A percentile compares a stretch with the other conserved stretches of the same genome.
phyloP scores from a whole-genome alignment of 495 filamentous ascomycete species.

The Eremomyces bilateralis region DNA sequence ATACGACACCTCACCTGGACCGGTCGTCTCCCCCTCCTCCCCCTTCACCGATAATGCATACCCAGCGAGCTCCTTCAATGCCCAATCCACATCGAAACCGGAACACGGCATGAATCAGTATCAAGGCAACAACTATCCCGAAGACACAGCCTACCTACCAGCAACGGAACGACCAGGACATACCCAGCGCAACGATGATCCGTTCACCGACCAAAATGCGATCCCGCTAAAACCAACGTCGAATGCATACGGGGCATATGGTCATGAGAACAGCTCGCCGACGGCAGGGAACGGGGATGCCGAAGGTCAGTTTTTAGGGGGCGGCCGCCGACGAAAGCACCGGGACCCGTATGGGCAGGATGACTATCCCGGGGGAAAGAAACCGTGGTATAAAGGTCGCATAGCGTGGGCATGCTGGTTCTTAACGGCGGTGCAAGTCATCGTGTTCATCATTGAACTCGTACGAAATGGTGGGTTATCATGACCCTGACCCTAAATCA shows the following conservation, averaged over 20 bases:
- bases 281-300: constrained; percentile 13
- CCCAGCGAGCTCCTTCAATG: not conserved
- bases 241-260: constrained; percentile 12
- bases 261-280: constrained; percentile 6
- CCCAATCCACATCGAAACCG: not conserved
- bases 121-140: not conserved
- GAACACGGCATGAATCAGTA: no score
- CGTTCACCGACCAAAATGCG: constrained; percentile 43
- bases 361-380: constrained; percentile 23
- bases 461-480: constrained; percentile 47
- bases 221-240: constrained; percentile 29
- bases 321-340: constrained; percentile 16
- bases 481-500: not conserved
- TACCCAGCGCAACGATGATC: constrained; percentile 24
- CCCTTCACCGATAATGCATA: constrained; percentile 5
- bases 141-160: constrained; percentile 8
- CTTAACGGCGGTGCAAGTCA: constrained; percentile 54
- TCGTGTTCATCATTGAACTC: constrained; percentile 80
- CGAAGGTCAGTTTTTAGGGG: constrained; percentile 10
- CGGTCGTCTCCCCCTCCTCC: constrained; percentile 8
- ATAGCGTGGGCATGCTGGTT: constrained; percentile 69
- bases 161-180: constrained; percentile 11
- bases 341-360: constrained; percentile 24
- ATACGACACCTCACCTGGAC: no score
- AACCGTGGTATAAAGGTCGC: constrained; percentile 33